Evolutionary conservation across 2,329 filamentous ascomycete species (phyloP), one percentile per base, ranked within the genome.

Genomic region (Aphanocladium album): DNA sequence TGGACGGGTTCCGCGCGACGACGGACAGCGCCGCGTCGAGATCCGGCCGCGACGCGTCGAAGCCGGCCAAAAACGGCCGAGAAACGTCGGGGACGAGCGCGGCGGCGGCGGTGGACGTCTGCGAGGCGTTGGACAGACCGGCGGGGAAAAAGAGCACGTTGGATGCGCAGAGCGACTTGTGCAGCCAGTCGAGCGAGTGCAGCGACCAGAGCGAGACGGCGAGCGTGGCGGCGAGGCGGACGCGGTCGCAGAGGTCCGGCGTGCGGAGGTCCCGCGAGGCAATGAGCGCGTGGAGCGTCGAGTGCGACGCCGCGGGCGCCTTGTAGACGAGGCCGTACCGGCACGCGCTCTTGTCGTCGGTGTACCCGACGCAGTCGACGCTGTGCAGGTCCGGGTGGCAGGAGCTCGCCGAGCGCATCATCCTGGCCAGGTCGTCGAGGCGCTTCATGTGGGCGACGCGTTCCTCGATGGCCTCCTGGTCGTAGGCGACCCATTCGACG

Each of bases 131-230:
- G 66, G 70, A 81, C 64, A 72, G 69, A 23, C 72, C 71, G 0
- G 76, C 76, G 6, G 74, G 77, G 68, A 81, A 84, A 71, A 85
- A 83, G 55, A 85, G 71, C 50, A 85, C 76, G 69, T 83, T 84
- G 61, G 78, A 69, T 60, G 74, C 76, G 56, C 81, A 80, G 16
- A 85, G 73, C 41, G 80, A 82, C 67, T 85, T 85, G 73, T 85
- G 80, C 45, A 83, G 74, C 80, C 80, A 83, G 67, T 81, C 80
- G 41, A 83, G 75, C 1, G 79, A 79, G 66, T 83, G 80, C n/a
- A 82, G 75, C 17, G 77, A 78, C 73, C 77, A 79, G 11, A 80
- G 67, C 2, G 78, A 75, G 19, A 79, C 71, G 30, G 76, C 75
- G 21, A 81, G 72, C 3, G 70, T 77, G 27, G 72, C 68, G 3